Percentiles rank a stretch among this genome's conserved stretches.
Evolutionary conservation across 1,284 basidiomycete genomes (phyloP).

Genomic region (Cronartium ribicola): DNA sequence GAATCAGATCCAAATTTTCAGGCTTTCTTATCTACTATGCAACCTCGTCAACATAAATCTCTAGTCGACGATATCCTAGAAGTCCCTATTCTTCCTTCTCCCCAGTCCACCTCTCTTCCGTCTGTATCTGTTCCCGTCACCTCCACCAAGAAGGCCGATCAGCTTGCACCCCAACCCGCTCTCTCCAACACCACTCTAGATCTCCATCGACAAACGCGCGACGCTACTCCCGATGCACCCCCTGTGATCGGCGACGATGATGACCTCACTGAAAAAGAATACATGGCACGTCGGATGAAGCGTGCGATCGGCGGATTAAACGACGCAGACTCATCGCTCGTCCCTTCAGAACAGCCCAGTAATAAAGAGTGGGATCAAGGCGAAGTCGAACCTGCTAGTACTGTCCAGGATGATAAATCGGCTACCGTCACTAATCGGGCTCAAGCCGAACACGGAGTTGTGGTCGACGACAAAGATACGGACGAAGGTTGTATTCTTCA

Average conservation of each 20-base stretch:
- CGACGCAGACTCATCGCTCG: background rate
- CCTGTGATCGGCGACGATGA: slow-evolving; percentile 44
- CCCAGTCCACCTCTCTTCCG: slow-evolving; percentile 6
- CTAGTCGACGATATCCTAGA: slow-evolving; percentile 20
- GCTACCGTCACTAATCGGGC: background rate
- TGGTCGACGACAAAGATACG: slow-evolving; percentile 48
- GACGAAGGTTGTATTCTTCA: slow-evolving; percentile 61
- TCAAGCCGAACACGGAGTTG: no score
- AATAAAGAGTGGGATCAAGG: slow-evolving; percentile 49
- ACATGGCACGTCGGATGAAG: slow-evolving; percentile 53
- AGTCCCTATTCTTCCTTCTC: slow-evolving; percentile 39
- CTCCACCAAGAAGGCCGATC: slow-evolving; percentile 11
- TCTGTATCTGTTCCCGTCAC: slow-evolving; percentile 2
- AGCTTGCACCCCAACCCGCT: background rate
- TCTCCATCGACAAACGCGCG: background rate
- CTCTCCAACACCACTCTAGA: background rate
- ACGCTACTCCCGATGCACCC: background rate
- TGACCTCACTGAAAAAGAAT: slow-evolving; percentile 50
- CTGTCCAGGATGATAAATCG: slow-evolving; percentile 52
- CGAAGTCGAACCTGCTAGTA: slow-evolving; percentile 45
- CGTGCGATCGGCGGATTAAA: slow-evolving; percentile 48
- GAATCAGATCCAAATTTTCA: slow-evolving; percentile 12
- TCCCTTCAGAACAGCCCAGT: slow-evolving; percentile 38
- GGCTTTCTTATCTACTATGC: slow-evolving; percentile 18
- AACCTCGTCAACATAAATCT: slow-evolving; percentile 28